Evolutionary conservation across 2,329 filamentous ascomycete genomes (phyloP).

Genomic region (Sarocladiaceae sp.): DNA sequence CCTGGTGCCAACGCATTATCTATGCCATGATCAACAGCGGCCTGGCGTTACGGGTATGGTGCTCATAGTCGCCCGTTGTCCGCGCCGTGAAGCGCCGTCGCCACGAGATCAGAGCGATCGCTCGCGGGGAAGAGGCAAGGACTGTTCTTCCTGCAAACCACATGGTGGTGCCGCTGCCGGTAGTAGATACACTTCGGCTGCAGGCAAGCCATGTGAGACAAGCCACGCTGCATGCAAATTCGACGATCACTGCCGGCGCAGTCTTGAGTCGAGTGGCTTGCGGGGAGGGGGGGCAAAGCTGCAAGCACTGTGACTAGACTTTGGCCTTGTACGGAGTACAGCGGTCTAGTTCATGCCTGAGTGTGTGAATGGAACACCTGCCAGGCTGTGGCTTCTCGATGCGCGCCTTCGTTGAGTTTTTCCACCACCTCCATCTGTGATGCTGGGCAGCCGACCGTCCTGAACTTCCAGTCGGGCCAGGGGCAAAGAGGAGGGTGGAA

Average conservation of each 20-base stretch:
- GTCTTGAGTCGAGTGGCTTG: slow-evolving; percentile 6
- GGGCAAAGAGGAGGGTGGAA: background rate
- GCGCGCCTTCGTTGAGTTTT: background rate
- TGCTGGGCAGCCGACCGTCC: background rate
- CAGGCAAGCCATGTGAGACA: background rate
- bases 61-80: too few relatives aligned
- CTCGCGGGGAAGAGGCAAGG: background rate
- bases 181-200: background rate
- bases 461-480: slow-evolving; percentile 1
- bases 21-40: too few relatives aligned
- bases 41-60: too few relatives aligned
- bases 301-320: too few relatives aligned
- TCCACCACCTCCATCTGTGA: background rate
- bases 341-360: too few relatives aligned
- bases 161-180: too few relatives aligned
- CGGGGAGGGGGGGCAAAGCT: background rate
- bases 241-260: slow-evolving; percentile 1
- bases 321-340: too few relatives aligned
- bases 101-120: too few relatives aligned
- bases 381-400: background rate
- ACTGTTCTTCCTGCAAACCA: too few relatives aligned
- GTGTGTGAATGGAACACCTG: too few relatives aligned
- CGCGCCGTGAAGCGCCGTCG: too few relatives aligned
- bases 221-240: background rate
- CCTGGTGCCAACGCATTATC: too few relatives aligned